phyloP scores from a whole-genome alignment of 164 flowering plant genomes.

The Nymphaea colorata region DNA sequence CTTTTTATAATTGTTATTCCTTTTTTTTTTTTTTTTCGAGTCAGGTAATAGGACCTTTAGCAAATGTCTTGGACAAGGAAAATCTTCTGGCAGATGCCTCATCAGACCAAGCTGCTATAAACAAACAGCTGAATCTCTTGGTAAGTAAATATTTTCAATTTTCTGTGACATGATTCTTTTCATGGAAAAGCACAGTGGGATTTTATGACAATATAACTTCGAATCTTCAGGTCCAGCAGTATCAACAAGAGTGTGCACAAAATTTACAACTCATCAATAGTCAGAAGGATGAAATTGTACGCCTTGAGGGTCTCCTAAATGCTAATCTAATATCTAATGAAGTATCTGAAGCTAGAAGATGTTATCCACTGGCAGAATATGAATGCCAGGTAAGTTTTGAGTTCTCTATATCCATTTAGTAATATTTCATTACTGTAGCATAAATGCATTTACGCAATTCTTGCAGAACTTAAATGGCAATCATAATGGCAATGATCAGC shows the following conservation, averaged over 20 bases:
- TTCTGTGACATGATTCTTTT: too few species aligned
- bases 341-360: slow-evolving; percentile 7
- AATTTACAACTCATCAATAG: background rate
- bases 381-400: slow-evolving; percentile 22
- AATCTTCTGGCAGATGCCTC: slow-evolving; percentile 27
- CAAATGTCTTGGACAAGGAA: slow-evolving; percentile 21
- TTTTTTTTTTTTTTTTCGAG: background rate
- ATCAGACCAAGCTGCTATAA: slow-evolving; percentile 62
- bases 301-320: slow-evolving; percentile 9
- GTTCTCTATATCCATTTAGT: background rate
- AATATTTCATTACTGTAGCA: background rate
- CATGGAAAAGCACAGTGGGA: too few species aligned
- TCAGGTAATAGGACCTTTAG: slow-evolving; percentile 1
- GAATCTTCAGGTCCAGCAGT: slow-evolving; percentile 41
- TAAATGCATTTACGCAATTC: background rate
- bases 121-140: slow-evolving; percentile 52
- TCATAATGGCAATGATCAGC: slow-evolving; percentile 14
- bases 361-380: slow-evolving; percentile 5
- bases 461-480: slow-evolving; percentile 26
- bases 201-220: background rate
- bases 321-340: slow-evolving; percentile 8
- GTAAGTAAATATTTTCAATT: slow-evolving; percentile 18
- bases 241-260: slow-evolving; percentile 18
- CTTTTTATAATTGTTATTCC: too few species aligned
- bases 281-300: slow-evolving; percentile 11